These are phyloP conservation scores for Serendipita sp. DNA, from an alignment of 768 basidiomycete species.

Conservation along the genomic window DNA sequence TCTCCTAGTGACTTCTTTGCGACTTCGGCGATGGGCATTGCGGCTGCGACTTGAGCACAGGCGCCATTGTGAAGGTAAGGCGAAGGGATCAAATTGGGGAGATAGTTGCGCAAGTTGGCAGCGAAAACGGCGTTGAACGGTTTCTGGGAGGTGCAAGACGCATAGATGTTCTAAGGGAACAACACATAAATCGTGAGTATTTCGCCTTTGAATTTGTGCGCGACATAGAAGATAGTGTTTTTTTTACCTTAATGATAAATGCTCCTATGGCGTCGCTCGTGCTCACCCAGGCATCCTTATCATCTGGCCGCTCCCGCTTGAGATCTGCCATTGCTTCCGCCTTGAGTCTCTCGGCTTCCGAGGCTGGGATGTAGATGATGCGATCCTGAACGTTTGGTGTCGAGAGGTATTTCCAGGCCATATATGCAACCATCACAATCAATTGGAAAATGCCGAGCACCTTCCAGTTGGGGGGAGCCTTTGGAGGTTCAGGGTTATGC, in stretches of 20 bases:
- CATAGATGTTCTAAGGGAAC: constrained; percentile 6
- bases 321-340: constrained; percentile 8
- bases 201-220: too few species aligned
- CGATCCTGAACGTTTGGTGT: constrained; percentile 8
- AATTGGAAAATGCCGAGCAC: constrained; percentile 1
- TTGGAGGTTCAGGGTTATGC: not conserved
- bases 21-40: too few species aligned
- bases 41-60: too few species aligned
- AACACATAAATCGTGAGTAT: too few species aligned
- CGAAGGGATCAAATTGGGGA: not conserved
- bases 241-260: constrained; percentile 9
- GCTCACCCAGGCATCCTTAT: constrained; percentile 8
- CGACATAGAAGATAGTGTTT: not conserved
- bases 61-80: too few species aligned
- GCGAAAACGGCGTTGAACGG: constrained; percentile 10
- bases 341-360: constrained; percentile 10
- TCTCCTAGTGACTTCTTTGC: too few species aligned
- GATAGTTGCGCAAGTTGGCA: constrained; percentile 10
- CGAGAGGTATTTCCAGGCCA: constrained; percentile 7
- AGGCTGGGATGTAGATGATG: constrained; percentile 7
- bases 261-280: constrained; percentile 11
- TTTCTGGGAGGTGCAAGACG: not conserved
- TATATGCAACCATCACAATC: constrained; percentile 3
- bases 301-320: constrained; percentile 3
- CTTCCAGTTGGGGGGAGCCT: constrained; percentile 9